Percentiles rank a stretch among this genome's conserved stretches.
Conservation (phyloP, 2,329 filamentous ascomycete genomes). For the Stenocarpella maydis region DNA sequence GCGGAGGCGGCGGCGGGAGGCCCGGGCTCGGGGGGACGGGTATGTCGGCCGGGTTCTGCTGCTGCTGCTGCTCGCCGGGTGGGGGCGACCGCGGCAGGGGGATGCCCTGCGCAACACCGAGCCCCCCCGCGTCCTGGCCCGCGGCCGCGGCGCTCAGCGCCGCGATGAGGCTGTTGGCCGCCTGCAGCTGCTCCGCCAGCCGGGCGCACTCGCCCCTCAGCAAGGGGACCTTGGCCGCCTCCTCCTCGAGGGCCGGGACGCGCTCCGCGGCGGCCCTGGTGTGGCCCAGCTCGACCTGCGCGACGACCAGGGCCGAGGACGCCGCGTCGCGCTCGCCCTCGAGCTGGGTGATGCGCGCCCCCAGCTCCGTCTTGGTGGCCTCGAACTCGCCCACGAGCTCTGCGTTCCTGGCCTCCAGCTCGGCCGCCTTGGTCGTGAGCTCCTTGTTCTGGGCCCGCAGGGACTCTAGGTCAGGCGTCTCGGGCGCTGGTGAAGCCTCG, state of each 20-base stretch:
- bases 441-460: conserved; percentile 30
- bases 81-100: conserved; percentile 6
- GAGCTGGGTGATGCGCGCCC: conserved; percentile 9
- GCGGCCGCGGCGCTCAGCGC: conserved; percentile 28
- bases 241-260: conserved; percentile 24
- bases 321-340: conserved; percentile 11
- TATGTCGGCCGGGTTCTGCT: conserved; percentile 5
- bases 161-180: conserved; percentile 35
- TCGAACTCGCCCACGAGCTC: conserved; percentile 25
- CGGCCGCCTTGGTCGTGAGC: conserved; percentile 20
- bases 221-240: conserved; percentile 26
- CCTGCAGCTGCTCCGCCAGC: conserved; percentile 33
- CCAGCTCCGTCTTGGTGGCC: conserved; percentile 14
- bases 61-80: too few relatives aligned
- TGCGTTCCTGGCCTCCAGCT: conserved; percentile 31
- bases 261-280: conserved; percentile 10
- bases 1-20: neutral
- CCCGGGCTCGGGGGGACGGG: conserved; percentile 20
- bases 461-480: conserved; percentile 3
- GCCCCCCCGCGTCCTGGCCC: conserved; percentile 21
- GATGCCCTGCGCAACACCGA: neutral
- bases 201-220: conserved; percentile 29
- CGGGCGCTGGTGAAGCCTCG: neutral
- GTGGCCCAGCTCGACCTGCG: conserved; percentile 19
- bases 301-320: conserved; percentile 16